phyloP scores from a whole-genome alignment of 2,329 filamentous ascomycete genomes.

The Epichloe amarillans region DNA sequence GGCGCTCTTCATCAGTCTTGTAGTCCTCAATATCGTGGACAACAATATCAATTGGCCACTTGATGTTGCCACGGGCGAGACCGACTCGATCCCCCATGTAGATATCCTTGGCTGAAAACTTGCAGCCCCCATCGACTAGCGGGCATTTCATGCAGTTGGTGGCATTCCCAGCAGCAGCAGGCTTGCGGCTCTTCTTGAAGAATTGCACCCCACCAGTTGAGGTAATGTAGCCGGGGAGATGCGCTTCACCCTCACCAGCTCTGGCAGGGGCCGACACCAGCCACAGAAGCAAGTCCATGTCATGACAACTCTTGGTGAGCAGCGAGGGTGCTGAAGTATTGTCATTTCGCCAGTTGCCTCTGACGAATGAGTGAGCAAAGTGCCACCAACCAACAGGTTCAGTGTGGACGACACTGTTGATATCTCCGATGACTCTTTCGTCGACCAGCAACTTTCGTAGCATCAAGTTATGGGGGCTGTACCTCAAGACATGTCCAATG shows the following conservation, averaged over 20 bases:
- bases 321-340: constrained; percentile 66
- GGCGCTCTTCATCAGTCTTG: constrained; percentile 27
- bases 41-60: constrained; percentile 84
- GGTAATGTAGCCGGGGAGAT: constrained; percentile 62
- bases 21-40: constrained; percentile 82
- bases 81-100: constrained; percentile 56
- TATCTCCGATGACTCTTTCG: constrained; percentile 66
- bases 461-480: constrained; percentile 78
- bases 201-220: constrained; percentile 67
- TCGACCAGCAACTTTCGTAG: constrained; percentile 66
- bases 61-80: constrained; percentile 50
- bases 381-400: constrained; percentile 97
- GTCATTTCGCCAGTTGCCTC: constrained; percentile 85
- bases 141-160: constrained; percentile 78
- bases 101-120: constrained; percentile 74
- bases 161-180: constrained; percentile 54
- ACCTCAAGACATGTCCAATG: constrained; percentile 85
- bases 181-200: constrained; percentile 67
- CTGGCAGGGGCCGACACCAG: constrained; percentile 60
- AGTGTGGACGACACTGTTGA: constrained; percentile 78
- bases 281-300: constrained; percentile 90
- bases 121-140: constrained; percentile 55
- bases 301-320: constrained; percentile 91
- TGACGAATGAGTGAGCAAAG: constrained; percentile 79
- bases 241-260: constrained; percentile 35